Evolutionary conservation across 352 stramenopile genomes (phyloP).

Genomic region (Peronosclerospora sorghi): DNA sequence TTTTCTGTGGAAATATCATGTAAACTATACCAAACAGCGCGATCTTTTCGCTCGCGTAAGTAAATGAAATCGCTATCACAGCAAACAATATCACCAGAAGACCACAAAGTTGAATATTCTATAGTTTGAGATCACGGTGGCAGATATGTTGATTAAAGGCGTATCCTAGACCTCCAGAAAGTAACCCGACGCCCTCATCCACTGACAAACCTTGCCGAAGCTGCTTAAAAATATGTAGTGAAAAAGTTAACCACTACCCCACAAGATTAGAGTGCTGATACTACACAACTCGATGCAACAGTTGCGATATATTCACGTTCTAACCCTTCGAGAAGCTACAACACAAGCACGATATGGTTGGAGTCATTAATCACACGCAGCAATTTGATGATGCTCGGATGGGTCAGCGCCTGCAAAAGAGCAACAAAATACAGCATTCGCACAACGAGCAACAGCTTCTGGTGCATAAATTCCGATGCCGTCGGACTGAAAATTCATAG

Average conservation of each 20-base stretch:
- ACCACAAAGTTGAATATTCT: conserved; percentile 66
- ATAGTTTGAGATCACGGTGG: conserved; percentile 81
- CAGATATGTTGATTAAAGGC: conserved; percentile 86
- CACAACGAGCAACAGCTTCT: neutral
- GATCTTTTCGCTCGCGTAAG: too few relatives aligned
- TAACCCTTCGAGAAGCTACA: conserved; percentile 79
- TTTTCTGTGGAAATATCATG: conserved; percentile 75
- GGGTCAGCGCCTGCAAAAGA: conserved; percentile 51
- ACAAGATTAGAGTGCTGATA: neutral
- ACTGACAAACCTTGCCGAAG: conserved; percentile 41
- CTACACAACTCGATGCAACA: neutral
- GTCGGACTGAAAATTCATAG: conserved; percentile 80
- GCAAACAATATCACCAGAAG: too few relatives aligned
- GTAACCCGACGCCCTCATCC: conserved; percentile 48
- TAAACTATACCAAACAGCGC: conserved; percentile 27
- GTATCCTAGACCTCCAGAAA: conserved; percentile 67
- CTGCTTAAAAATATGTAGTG: conserved; percentile 75
- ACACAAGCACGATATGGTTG: conserved; percentile 80
- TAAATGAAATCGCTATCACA: too few relatives aligned
- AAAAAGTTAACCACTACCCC: conserved; percentile 63
- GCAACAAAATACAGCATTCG: conserved; percentile 1
- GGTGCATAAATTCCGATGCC: conserved; percentile 10
- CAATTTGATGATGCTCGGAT: conserved; percentile 84
- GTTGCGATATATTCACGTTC: neutral
- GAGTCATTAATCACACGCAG: conserved; percentile 76